Base-by-base conservation (phyloP, 2,329 filamentous ascomycete species). In the Aspergillus caelatus region DNA sequence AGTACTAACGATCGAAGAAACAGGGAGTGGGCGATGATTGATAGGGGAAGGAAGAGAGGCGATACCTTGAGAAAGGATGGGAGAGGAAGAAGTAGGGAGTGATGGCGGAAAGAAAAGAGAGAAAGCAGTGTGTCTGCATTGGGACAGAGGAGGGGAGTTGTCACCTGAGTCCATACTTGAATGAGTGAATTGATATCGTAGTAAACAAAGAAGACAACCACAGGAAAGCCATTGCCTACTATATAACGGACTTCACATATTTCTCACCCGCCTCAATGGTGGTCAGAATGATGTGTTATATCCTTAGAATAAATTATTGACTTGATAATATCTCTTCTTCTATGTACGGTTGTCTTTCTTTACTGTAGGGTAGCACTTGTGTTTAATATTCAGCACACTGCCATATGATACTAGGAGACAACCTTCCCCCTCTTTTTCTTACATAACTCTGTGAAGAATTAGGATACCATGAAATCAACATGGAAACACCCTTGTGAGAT, bases 141-240 rank as follows among this genome's bases (percentile, higher is more conserved):
- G 26, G 46, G 46, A 21, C 30, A 23, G 45, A 48, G 45, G 46
- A 48, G 45, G 46, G 46, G 26, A 50, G 14, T 52, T 52, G 48
- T 52, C 48, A 52, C 28, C 48, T 52, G 48, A 52, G 48, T 5
- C 9, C 23, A 52, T 52, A 52, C 48, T 52, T 52, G 48, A 52
- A 52, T 32, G 48, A 52, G 48, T 52, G 48, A 52, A 52, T 52
- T 32, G 8, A n/a, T 32, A 52, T 34, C 4, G 28, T 12, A 12
- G 28, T 52, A 52, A 52, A 52, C 48, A 52, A 52, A 52, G 48
- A 34, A 52, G 26, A 19, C 23, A 30, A 28, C 46, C 19, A 9
- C 16, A 50, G 26, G 26, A 19, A 28, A 28, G 7, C 26, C 11
- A 19, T 16, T 50, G 16, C 46, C 8, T 50, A 26, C 23, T 19